Base-by-base conservation (phyloP, 768 basidiomycete species). In the Lactarius pseudohatsudake region DNA sequence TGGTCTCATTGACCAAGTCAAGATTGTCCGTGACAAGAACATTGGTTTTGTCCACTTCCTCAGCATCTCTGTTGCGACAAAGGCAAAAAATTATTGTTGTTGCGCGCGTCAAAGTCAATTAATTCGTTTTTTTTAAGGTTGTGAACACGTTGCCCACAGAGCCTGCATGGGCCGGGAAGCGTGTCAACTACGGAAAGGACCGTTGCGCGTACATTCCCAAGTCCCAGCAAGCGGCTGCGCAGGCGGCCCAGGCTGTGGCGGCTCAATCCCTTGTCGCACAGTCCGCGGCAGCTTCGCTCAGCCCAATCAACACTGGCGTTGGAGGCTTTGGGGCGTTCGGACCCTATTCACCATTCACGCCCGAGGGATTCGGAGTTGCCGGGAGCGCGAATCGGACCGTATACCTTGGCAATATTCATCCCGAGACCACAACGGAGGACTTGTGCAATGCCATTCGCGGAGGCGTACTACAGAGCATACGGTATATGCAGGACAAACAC, bases 11-110 rank as follows among this genome's bases (percentile, higher is more conserved):
- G 97, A 99, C 78, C 96, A 98, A 76, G 96, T 98, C 76, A 99
- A 99, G 85, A 98, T 99, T 74, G 97, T 99, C 60, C 80, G 96
- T 68, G 97, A 98, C 81, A 98, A 98, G 84, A 97, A 97, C 74
- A 98, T 98, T 65, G 97, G 96, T 3, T 99, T 99, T 76, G 95
- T 99, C 22, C 97, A 99, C 78, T 99, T 98, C 81, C 81, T 99
- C 74, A 94, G 91, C 76, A 97, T 99, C 75, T 85, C 91, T 28
- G 86, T 92, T 50, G 97, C 97, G 18, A 96, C 91, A 71, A 98
- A 98, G 91, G 94, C 11, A 55, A 40, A 15, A 28, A 1, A 1
- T 20, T 45, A 22, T 53, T n/a, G 10, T 36, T 16, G 22, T 45
- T 61, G 40, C 6, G 45, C 57, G 16, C 30, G 34, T 30, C 38